These are phyloP conservation scores for Chlamydomonas incerta DNA, from an alignment of 139 green algal genomes.

Conservation along the genomic window DNA sequence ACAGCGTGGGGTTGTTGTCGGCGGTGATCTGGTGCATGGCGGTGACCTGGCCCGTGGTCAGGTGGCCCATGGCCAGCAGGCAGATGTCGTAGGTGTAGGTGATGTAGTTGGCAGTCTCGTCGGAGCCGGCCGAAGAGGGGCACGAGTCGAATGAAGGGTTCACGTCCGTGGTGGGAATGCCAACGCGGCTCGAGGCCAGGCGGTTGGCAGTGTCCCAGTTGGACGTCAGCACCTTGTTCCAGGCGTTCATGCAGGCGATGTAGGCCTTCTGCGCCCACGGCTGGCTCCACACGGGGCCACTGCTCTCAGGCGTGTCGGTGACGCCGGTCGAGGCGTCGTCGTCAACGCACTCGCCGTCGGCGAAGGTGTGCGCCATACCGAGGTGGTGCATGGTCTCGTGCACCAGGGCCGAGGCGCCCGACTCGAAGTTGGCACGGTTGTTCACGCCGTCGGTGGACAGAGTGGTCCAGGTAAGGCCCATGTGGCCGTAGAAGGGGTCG, in stretches of 20 bases:
- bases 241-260: slow-evolving; percentile 6
- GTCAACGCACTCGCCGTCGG: background rate
- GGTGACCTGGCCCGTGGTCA: slow-evolving; percentile 2
- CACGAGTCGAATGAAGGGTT: slow-evolving; percentile 15
- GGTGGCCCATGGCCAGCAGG: slow-evolving; percentile 5
- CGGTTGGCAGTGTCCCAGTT: slow-evolving; percentile 13
- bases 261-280: background rate
- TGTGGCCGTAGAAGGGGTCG: slow-evolving; percentile 3
- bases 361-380: slow-evolving; percentile 21
- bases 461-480: background rate
- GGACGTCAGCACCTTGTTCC: background rate
- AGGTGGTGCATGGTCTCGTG: slow-evolving; percentile 33
- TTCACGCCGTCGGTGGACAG: slow-evolving; percentile 11
- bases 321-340: background rate
- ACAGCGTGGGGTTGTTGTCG: slow-evolving; percentile 8
- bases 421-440: slow-evolving; percentile 11
- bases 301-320: background rate
- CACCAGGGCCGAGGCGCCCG: background rate
- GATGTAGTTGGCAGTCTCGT: slow-evolving; percentile 26
- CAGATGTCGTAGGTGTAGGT: slow-evolving; percentile 15
- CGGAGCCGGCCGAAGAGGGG: background rate
- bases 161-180: background rate
- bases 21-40: slow-evolving; percentile 16
- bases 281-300: slow-evolving; percentile 8
- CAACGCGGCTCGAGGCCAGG: background rate